Base-by-base conservation (phyloP, 208 protist genomes). In the Leishmania turanica region DNA sequence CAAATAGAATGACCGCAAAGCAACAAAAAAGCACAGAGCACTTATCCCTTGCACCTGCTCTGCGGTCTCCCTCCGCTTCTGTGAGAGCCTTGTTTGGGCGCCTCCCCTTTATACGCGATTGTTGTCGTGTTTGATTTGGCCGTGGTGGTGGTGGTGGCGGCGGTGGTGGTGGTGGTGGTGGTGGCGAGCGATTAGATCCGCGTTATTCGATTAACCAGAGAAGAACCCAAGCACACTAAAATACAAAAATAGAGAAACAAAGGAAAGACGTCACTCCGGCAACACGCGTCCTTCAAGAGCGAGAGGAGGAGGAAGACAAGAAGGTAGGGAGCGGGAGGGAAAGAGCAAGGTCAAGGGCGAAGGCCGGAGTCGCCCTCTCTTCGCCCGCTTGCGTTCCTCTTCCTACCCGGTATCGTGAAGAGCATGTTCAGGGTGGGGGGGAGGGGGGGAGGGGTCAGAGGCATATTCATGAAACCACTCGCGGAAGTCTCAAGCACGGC, bases 201-300 rank as follows among this genome's bases (percentile, higher is more conserved):
- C 68, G 68, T 72, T 72, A 72, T 72, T 72, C 68, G 68, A 47
- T 72, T 72, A 49, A 34, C 37, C 34, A 72, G 31, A 7, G 45
- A 49, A 49, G 8, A 49, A 49, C 45, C 45, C 45, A 49, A 49
- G 8, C 45, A 49, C 45, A 49, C 45, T 11, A 49, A 49, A 49
- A 11, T 13, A 49, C 11, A 11, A 49, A 1, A 51, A 6, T n/a
- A 11, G 21, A 24, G 19, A 66, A 78, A 45, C 24, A 31, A 49
- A 15, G 27, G 19, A 49, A 8, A 66, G 17, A 31, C 21, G 2
- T 27, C 71, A 69, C 53, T 5, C 53, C 31, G 19, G 42, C 42
- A 49, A 34, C 68, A 45, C 42, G 68, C 27, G 56, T 40, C 53
- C 75, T 56, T 69, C 58, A n/a, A 34, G 51, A 21, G 51, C 49